These are phyloP conservation scores for Aspergillus sp. DNA, from an alignment of 2,329 filamentous ascomycete species.

Conservation along the genomic window DNA sequence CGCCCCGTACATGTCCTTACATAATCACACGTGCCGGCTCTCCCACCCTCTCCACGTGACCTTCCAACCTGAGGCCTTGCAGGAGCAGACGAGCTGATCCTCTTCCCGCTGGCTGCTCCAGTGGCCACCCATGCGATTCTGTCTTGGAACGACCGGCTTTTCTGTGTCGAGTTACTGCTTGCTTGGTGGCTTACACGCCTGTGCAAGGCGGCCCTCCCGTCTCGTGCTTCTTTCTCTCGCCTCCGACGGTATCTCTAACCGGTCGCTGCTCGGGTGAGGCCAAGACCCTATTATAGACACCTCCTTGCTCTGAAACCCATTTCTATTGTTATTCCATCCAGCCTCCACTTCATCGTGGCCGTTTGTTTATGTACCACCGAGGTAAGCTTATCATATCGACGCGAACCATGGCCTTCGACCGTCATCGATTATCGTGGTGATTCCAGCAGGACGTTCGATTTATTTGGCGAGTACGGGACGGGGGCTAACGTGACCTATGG, in stretches of 20 bases:
- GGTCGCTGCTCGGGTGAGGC: conserved; percentile 28
- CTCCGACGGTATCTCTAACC: conserved; percentile 21
- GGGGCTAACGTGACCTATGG: conserved; percentile 33
- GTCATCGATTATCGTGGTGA: background rate
- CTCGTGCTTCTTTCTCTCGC: conserved; percentile 25
- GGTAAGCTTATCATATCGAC: conserved; percentile 14
- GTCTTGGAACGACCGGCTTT: conserved; percentile 20
- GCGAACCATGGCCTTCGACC: conserved; percentile 5
- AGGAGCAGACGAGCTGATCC: conserved; percentile 20
- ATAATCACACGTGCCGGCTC: conserved; percentile 12
- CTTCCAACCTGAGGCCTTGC: conserved; percentile 14
- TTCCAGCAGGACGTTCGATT: conserved; percentile 9
- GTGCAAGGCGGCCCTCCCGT: conserved; percentile 29
- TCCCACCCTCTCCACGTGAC: conserved; percentile 13
- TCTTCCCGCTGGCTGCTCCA: conserved; percentile 17
- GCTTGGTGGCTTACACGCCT: conserved; percentile 27
- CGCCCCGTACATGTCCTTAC: conserved; percentile 4
- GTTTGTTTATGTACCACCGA: conserved; percentile 10
- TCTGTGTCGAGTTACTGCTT: conserved; percentile 18
- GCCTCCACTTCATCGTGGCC: conserved; percentile 12
- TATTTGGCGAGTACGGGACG: conserved; percentile 20
- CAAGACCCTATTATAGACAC: conserved; percentile 23
- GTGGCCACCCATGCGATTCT: conserved; percentile 25
- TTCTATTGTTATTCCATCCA: conserved; percentile 10
- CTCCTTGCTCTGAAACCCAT: conserved; percentile 27